Percentiles rank a stretch among this genome's conserved stretches.
These are phyloP conservation scores for Acanthamoeba healyi DNA, from an alignment of 208 protist species.

Conservation along the genomic window DNA sequence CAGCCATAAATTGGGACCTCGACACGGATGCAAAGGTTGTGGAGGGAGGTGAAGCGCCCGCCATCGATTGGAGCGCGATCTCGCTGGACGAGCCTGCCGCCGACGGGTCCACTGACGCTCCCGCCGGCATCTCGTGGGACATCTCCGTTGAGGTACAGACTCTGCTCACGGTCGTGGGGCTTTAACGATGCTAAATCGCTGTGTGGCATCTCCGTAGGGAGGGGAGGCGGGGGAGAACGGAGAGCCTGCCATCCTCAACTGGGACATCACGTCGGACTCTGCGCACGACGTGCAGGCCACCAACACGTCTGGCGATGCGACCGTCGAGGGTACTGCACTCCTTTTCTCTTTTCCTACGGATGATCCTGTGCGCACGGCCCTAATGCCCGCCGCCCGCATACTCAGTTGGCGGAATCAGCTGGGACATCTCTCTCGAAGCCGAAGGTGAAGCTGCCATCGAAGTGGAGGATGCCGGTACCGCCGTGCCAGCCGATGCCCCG, in stretches of 20 bases:
- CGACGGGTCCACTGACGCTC: background rate
- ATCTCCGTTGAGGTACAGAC: conserved; percentile 13
- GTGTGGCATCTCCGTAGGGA: background rate
- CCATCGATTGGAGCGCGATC: conserved; percentile 46
- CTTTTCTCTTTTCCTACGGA: too few relatives aligned
- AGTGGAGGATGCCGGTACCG: background rate
- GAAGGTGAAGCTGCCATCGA: conserved; percentile 16
- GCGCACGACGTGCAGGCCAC: background rate
- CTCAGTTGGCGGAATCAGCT: background rate
- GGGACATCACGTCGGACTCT: background rate
- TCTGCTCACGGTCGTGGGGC: too few relatives aligned
- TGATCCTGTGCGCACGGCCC: background rate
- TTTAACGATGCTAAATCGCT: too few relatives aligned
- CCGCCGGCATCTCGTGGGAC: conserved; percentile 25
- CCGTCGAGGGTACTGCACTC: too few relatives aligned
- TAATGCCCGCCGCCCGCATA: background rate
- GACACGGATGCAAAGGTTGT: background rate
- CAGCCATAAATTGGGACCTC: conserved; percentile 15
- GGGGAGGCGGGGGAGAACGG: background rate
- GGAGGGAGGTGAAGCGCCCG: background rate
- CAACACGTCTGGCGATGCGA: background rate
- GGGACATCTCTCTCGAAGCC: conserved; percentile 45
- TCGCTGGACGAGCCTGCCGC: background rate
- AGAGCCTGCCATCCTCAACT: background rate
- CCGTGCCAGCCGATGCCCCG: background rate